Evolutionary conservation across 2,329 filamentous ascomycete genomes (phyloP).

Genomic region (Pleoardoris graminearum): DNA sequence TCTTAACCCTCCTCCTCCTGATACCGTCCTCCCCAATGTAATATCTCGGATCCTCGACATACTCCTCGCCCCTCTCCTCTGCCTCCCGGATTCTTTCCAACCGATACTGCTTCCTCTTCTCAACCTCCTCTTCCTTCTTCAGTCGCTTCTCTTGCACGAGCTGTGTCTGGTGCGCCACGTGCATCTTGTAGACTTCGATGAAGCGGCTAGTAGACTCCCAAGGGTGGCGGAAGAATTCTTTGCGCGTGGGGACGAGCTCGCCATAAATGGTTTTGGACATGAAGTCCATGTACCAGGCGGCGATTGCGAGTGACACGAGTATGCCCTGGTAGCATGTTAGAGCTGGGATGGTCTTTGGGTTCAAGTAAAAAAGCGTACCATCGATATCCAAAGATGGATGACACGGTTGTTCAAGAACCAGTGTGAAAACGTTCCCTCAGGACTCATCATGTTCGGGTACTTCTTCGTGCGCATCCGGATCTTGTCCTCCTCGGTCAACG

Average conservation of each 20-base stretch:
- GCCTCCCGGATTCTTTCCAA: conserved; percentile 54
- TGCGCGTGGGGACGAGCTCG: conserved; percentile 74
- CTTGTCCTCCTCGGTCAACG: conserved; percentile 67
- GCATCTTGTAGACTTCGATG: conserved; percentile 73
- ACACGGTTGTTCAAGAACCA: conserved; percentile 78
- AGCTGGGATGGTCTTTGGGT: too few relatives aligned
- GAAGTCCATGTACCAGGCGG: conserved; percentile 79
- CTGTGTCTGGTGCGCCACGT: conserved; percentile 71
- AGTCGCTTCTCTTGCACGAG: conserved; percentile 72
- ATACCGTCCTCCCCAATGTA: conserved; percentile 47
- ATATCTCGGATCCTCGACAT: conserved; percentile 43
- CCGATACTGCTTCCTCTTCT: conserved; percentile 83
- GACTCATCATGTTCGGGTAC: conserved; percentile 89
- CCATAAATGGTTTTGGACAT: conserved; percentile 75
- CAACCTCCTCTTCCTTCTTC: conserved; percentile 78
- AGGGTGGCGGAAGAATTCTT: conserved; percentile 71
- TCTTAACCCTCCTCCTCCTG: conserved; percentile 66
- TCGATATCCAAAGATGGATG: conserved; percentile 80
- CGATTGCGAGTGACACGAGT: conserved; percentile 68
- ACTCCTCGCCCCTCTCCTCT: conserved; percentile 40
- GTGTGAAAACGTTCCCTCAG: conserved; percentile 77
- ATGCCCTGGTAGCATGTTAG: conserved; percentile 57
- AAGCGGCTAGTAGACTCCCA: conserved; percentile 67
- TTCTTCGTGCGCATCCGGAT: conserved; percentile 68
- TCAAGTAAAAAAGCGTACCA: conserved; percentile 61